Percentiles rank a stretch among this genome's conserved stretches.
phyloP scores from a whole-genome alignment of 2,329 filamentous ascomycete species.

The Colletotrichum spaethianum region DNA sequence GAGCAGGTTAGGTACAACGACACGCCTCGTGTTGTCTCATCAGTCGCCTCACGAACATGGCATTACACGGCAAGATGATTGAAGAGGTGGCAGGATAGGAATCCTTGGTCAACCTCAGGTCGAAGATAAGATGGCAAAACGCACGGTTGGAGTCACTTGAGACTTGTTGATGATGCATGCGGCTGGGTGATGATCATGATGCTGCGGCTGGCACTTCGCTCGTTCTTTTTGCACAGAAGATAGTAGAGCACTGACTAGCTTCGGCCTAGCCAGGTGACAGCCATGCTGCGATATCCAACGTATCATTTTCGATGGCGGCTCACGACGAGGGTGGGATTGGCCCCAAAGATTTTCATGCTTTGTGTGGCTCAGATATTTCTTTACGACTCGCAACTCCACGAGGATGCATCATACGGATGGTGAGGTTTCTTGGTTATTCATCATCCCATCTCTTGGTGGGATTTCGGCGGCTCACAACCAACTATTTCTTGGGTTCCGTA shows the following conservation, averaged over 20 bases:
- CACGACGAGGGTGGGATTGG: not conserved
- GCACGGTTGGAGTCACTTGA: slow-evolving; percentile 6
- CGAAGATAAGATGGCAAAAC: not conserved
- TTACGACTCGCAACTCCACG: not conserved
- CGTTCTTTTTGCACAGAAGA: slow-evolving; percentile 26
- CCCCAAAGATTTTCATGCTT: slow-evolving; percentile 10
- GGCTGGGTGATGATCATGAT: slow-evolving; percentile 13
- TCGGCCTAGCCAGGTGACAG: slow-evolving; percentile 15
- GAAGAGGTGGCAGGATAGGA: not conserved
- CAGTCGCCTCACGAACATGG: slow-evolving; percentile 15
- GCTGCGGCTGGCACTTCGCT: slow-evolving; percentile 21
- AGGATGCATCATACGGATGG: not conserved
- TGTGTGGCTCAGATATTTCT: slow-evolving; percentile 5
- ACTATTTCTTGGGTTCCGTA: not conserved
- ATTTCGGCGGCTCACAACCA: not conserved
- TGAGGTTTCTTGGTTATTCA: not conserved
- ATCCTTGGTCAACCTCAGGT: not conserved
- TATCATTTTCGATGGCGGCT: not conserved
- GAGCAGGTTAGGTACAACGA: not conserved
- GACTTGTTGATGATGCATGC: slow-evolving; percentile 15
- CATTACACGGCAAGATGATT: slow-evolving; percentile 1
- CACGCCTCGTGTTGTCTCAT: slow-evolving; percentile 18
- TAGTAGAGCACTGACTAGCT: slow-evolving; percentile 4
- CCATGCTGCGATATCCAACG: not conserved
- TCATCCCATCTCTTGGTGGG: slow-evolving; percentile 17